A percentile compares a stretch with the other conserved stretches of the same genome.
Evolutionary conservation across 495 filamentous ascomycete genomes (phyloP).

Genomic region (Corynascus novoguineensis): DNA sequence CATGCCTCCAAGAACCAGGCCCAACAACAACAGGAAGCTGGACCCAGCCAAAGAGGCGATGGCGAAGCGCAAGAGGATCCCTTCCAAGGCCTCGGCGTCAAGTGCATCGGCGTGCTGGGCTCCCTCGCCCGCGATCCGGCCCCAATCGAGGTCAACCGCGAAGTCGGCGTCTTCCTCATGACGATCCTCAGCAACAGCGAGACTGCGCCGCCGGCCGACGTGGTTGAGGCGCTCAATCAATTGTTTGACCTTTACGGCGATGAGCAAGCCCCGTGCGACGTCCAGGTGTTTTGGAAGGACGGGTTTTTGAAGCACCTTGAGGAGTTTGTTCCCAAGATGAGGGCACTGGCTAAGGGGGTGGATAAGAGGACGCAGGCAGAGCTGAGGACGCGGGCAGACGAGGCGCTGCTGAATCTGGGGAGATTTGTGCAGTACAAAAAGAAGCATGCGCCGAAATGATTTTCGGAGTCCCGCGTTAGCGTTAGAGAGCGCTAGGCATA

Average conservation of each 20-base stretch:
- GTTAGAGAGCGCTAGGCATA: neutral
- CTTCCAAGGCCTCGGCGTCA: constrained; percentile 50
- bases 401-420: constrained; percentile 50
- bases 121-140: constrained; percentile 47
- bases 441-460: constrained; percentile 36
- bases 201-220: constrained; percentile 39
- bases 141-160: constrained; percentile 42
- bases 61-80: constrained; percentile 39
- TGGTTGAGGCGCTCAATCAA: constrained; percentile 55
- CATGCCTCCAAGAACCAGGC: constrained; percentile 42
- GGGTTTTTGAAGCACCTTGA: constrained; percentile 54
- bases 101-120: constrained; percentile 58
- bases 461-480: neutral
- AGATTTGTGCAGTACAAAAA: constrained; percentile 58
- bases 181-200: constrained; percentile 41
- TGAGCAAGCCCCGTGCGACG: constrained; percentile 47
- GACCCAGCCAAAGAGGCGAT: constrained; percentile 22
- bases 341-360: constrained; percentile 48
- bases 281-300: constrained; percentile 55
- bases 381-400: constrained; percentile 50
- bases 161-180: constrained; percentile 56
- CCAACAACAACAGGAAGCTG: constrained; percentile 2
- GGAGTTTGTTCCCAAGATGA: constrained; percentile 44
- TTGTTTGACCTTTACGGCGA: constrained; percentile 60
- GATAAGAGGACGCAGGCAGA: constrained; percentile 51